phyloP scores from a whole-genome alignment of 176 grass and related monocot species.

The Oryza glumipatula region DNA sequence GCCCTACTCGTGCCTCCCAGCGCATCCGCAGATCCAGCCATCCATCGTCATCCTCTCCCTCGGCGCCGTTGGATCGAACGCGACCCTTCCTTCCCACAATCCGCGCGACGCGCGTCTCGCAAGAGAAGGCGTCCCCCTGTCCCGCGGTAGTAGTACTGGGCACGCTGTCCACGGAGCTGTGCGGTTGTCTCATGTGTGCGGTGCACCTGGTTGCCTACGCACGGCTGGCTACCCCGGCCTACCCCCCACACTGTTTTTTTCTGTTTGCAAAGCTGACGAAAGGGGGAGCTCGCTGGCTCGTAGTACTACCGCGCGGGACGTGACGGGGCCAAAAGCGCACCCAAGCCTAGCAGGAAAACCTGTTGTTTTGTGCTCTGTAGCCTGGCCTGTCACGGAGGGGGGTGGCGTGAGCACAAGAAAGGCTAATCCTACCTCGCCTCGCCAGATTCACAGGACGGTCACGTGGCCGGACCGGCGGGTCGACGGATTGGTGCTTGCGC shows the following conservation, averaged over 20 bases:
- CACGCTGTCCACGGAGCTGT: neutral
- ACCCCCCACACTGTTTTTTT: neutral
- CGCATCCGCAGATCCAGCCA: neutral
- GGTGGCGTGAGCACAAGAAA: constrained; percentile 31
- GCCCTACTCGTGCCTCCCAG: no score
- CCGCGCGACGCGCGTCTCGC: neutral
- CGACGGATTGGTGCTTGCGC: constrained; percentile 23
- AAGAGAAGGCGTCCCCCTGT: neutral
- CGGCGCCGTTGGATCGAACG: constrained; percentile 22
- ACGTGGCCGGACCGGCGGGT: constrained; percentile 8
- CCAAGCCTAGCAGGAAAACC: neutral
- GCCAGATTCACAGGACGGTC: constrained; percentile 24
- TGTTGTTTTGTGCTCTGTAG: neutral
- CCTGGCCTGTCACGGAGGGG: neutral
- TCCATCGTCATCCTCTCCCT: neutral
- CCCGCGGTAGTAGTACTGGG: neutral
- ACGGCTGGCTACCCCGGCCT: no score
- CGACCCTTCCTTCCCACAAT: neutral
- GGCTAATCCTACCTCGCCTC: neutral
- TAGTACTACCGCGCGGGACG: neutral
- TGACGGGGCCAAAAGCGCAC: constrained; percentile 1
- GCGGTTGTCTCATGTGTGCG: neutral
- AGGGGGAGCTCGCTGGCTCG: neutral
- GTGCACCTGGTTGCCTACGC: neutral
- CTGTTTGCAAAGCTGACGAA: neutral